Evolutionary conservation across 106 monocot species (phyloP), one percentile per base, ranked within the genome.

Genomic region (Acorus gramineus): DNA sequence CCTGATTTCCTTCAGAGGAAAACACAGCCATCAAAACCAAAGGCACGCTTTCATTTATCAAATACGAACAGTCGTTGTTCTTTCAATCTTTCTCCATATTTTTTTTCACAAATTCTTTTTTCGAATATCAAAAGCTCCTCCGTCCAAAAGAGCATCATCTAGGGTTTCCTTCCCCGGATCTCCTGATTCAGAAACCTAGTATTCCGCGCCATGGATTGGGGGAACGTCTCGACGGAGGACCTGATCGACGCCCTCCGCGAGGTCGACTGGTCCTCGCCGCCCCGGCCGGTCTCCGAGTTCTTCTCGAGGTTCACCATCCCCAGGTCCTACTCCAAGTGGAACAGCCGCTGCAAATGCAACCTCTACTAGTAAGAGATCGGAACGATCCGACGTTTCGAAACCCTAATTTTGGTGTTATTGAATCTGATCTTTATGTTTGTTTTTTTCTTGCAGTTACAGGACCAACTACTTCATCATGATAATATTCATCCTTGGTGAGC

Each of bases 331-430:
- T 69, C 79, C 78, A 95, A 95, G 56, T 95, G 89, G 94, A 80
- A 85, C 73, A 90, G 94, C 69, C 84, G 94, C 57, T 43, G 84
- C 62, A 95, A 95, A 72, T 95, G 94, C 84, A 95, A 95, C 61
- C 80, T 95, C 50, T 95, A 95, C 78, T 95, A 90, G 94, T 95
- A 72, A 72, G 73, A 28, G 28, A 28, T 28, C 28, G 1, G 28
- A 28, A 28, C 28, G 28, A 28, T 28, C 28, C 28, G 28, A 28
- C 28, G 28, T 28, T 28, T 28, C 28, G 28, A 28, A 28, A 28
- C 28, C 28, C 28, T 28, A 28, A 28, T 46, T 68, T 62, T 61
- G 4, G 47, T 56, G 5, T 10, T 57, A 28, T 43, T 52, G 28
- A 53, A 51, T 47, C n/a, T 66, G 0, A 28, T 28, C 28, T 28